These are phyloP conservation scores for Camelina hispida DNA, from an alignment of 345 rosid genomes.

Conservation along the genomic window DNA sequence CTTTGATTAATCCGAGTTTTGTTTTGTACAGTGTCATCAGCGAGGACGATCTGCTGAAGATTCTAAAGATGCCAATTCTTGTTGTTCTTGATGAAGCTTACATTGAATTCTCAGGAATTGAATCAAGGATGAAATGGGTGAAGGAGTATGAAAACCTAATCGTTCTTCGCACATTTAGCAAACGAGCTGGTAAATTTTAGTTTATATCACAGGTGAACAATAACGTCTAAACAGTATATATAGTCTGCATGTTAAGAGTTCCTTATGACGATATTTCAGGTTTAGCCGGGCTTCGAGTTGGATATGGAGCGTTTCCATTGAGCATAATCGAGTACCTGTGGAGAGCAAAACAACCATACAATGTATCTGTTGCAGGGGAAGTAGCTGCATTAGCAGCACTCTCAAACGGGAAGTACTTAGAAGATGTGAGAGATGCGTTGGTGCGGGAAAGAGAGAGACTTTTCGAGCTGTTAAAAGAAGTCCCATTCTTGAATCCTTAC, in stretches of 20 bases:
- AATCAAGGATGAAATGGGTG: constrained; percentile 93
- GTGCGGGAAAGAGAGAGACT: constrained; percentile 80
- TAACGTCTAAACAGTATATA: not conserved
- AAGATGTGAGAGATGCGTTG: constrained; percentile 78
- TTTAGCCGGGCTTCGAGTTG: constrained; percentile 90
- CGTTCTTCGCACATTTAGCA: constrained; percentile 96
- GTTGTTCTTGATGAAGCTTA: constrained; percentile 98
- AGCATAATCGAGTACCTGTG: constrained; percentile 87
- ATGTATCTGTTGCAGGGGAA: constrained; percentile 96
- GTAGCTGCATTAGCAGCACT: constrained; percentile 91
- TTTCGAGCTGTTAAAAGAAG: constrained; percentile 62
- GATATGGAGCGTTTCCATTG: constrained; percentile 93
- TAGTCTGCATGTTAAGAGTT: not conserved
- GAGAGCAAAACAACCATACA: constrained; percentile 96
- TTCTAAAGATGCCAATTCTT: constrained; percentile 79
- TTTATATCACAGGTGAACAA: not conserved
- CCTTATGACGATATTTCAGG: constrained; percentile 49
- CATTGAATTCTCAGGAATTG: constrained; percentile 81
- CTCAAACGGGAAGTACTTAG: constrained; percentile 69
- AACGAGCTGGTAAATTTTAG: constrained; percentile 78
- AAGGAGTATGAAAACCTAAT: constrained; percentile 88
- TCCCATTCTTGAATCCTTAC: constrained; percentile 80
- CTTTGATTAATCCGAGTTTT: not conserved
- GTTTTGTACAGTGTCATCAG: constrained; percentile 60
- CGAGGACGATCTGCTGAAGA: constrained; percentile 77